Evolutionary conservation across 208 protist genomes (phyloP).

Genomic region (Crithidia thermophila): DNA sequence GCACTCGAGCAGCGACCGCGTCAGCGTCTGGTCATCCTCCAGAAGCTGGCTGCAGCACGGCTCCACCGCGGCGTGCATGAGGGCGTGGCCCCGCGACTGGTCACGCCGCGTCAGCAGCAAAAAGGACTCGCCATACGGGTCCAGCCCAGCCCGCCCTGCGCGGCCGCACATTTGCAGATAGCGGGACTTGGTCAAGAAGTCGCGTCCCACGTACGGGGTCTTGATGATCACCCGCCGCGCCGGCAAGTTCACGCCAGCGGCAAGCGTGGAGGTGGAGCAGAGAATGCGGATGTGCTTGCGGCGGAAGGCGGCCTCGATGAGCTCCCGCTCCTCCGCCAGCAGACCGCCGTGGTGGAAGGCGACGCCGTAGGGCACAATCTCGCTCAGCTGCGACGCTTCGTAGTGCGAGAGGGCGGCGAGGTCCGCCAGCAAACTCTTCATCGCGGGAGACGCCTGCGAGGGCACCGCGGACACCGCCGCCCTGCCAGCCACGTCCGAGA

Average conservation of each 20-base stretch:
- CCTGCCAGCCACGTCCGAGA: not conserved
- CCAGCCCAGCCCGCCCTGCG: constrained; percentile 78
- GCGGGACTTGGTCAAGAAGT: constrained; percentile 67
- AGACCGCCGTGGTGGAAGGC: constrained; percentile 92
- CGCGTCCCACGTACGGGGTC: constrained; percentile 68
- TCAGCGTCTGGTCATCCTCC: constrained; percentile 41
- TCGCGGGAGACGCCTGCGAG: constrained; percentile 17
- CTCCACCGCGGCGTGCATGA: constrained; percentile 59
- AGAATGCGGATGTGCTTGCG: constrained; percentile 71
- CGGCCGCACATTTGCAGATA: constrained; percentile 90
- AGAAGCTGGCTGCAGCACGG: constrained; percentile 55
- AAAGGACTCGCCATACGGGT: constrained; percentile 86
- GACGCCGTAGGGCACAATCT: constrained; percentile 76
- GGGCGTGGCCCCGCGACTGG: constrained; percentile 34
- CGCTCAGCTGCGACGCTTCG: constrained; percentile 42
- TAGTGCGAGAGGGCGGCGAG: constrained; percentile 40
- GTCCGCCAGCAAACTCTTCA: constrained; percentile 47
- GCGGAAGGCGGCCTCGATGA: constrained; percentile 85
- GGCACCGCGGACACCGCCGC: constrained; percentile 23
- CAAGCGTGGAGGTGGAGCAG: constrained; percentile 93
- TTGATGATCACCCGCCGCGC: constrained; percentile 90
- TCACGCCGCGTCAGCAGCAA: constrained; percentile 66
- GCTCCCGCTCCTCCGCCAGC: constrained; percentile 74
- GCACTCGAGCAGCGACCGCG: constrained; percentile 79
- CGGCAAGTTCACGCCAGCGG: constrained; percentile 94